Base-by-base conservation (phyloP, 1,139 yeast species). In the Geotrichum europaeum region DNA sequence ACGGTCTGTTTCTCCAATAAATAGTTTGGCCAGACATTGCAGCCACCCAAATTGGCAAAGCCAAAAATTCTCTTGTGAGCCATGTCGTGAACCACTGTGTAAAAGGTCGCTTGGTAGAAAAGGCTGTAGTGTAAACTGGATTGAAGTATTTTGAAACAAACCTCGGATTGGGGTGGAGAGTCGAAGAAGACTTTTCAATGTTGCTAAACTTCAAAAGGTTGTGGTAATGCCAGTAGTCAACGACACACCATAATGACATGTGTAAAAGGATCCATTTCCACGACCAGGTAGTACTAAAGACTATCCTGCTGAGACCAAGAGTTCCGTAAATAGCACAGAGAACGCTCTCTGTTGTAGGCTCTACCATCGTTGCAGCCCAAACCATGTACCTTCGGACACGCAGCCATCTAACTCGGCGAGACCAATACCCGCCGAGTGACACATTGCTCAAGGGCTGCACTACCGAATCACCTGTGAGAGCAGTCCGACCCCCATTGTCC, bases 341-440 rank as follows among this genome's bases (percentile, higher is more conserved):
- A 3, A 90, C 66, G 56, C 87, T 81, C 72, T 90, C 97, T 0
- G 97, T 90, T 6, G 94, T 82, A 9, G 97, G 97, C 70, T 90
- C 97, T 30, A 89, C 76, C 58, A 90, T 73, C 0, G 97, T 90
- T 0, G 97, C 97, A 45, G 84, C 84, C 36, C 86, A 75, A 2
- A 90, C 97, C 96, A 90, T 89, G 71, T 88, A 89, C 69, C 87
- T 87, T 30, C 97, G 78, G 15, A 90, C 96, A 56, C 97, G 78
- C 20, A 90, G 75, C 97, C 97, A 90, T 59, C 97, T 78, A 40
- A 87, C 84, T 58, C 97, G 77, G 61, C 97, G 77, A 56, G 79
- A 74, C 61, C 85, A 77, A 71, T 87, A 90, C 65, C 86, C 90
- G 2, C 61, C 58, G 13, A 75, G 58, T 2, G 70, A 76, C 57